Evolutionary conservation across 768 basidiomycete genomes (phyloP).

Genomic region (Clitopilus hobsonii): DNA sequence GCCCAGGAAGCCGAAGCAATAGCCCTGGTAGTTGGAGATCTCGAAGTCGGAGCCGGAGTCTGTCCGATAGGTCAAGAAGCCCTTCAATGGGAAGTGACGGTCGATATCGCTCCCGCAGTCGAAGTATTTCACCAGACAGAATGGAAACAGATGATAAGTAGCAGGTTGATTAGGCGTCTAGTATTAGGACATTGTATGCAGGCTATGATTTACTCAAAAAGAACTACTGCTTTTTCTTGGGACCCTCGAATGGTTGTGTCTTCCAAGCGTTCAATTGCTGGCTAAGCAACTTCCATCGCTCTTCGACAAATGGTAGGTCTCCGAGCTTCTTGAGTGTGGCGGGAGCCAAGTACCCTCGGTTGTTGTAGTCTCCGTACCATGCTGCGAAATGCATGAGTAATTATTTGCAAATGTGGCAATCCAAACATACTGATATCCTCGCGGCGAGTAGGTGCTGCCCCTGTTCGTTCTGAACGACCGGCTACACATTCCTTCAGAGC

Average conservation of each 20-base stretch:
- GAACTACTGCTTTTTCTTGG: conserved; percentile 33
- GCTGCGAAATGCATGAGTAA: conserved; percentile 33
- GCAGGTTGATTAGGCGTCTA: conserved; percentile 7
- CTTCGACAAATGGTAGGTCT: conserved; percentile 54
- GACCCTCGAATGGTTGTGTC: conserved; percentile 35
- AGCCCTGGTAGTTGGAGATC: conserved; percentile 11
- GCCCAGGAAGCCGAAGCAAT: conserved; percentile 21
- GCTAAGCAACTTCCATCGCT: conserved; percentile 66
- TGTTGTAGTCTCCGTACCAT: conserved; percentile 72
- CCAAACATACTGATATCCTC: conserved; percentile 70
- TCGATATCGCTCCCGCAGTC: conserved; percentile 50
- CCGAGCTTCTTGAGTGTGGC: conserved; percentile 48
- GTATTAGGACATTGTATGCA: conserved; percentile 10
- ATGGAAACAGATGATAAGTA: conserved; percentile 35
- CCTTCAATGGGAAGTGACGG: conserved; percentile 34
- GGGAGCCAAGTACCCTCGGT: conserved; percentile 72
- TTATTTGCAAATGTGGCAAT: not conserved
- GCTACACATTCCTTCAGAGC: conserved; percentile 78
- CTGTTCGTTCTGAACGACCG: conserved; percentile 61
- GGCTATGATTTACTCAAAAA: no score
- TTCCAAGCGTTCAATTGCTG: conserved; percentile 57
- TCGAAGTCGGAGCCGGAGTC: conserved; percentile 23
- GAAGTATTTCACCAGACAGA: conserved; percentile 54
- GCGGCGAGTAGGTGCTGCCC: conserved; percentile 82
- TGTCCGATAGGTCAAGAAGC: conserved; percentile 24